Conservation (phyloP, 306 rosid genomes). For the Malus fusca region DNA sequence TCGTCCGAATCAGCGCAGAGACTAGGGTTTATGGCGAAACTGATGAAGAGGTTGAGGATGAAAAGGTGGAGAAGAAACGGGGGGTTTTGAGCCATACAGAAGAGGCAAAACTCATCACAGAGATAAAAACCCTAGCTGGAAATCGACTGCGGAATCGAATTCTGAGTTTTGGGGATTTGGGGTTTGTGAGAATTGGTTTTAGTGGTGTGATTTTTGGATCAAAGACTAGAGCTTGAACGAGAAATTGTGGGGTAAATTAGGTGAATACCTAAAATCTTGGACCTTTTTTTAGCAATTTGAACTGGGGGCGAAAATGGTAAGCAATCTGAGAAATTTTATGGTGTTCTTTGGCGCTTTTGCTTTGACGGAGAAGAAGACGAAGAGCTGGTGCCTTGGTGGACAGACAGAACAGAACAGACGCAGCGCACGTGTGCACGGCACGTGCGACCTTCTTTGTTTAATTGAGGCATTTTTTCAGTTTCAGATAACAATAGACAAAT, state of each 20-base stretch:
- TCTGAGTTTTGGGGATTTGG: background rate
- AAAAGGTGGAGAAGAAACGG: constrained; percentile 4
- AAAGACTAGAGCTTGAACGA: background rate
- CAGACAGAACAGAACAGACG: background rate
- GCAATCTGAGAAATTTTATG: background rate
- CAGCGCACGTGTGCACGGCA: constrained; percentile 4
- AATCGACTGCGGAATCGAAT: background rate
- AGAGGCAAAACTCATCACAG: constrained; percentile 35
- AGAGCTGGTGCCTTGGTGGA: background rate
- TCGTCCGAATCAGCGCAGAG: constrained; percentile 14
- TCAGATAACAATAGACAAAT: background rate
- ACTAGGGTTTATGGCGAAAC: constrained; percentile 20
- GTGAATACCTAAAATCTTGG: background rate
- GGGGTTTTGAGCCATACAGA: constrained; percentile 46
- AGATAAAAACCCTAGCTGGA: constrained; percentile 2
- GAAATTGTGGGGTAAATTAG: background rate
- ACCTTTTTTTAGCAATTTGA: background rate
- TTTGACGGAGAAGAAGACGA: constrained; percentile 8
- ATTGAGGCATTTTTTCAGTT: background rate
- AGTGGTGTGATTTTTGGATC: background rate
- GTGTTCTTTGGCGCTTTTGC: background rate
- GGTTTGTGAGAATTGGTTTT: background rate
- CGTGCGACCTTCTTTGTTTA: background rate
- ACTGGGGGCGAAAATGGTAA: background rate
- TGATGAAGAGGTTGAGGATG: constrained; percentile 10